These are phyloP conservation scores for Glebionis coronaria DNA, from an alignment of 129 eudicot genomes.

Conservation along the genomic window DNA sequence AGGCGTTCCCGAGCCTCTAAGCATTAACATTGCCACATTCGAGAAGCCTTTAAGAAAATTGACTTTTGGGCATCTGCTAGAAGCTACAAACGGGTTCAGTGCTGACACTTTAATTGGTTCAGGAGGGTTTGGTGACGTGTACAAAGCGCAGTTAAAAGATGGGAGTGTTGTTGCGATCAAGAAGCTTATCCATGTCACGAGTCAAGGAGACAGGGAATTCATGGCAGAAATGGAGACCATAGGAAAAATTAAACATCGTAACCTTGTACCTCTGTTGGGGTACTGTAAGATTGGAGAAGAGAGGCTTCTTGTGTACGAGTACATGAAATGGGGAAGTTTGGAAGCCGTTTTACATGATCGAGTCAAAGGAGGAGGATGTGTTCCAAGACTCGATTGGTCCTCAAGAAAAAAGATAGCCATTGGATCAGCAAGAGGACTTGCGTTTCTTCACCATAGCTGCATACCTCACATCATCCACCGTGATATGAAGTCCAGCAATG, in stretches of 20 bases:
- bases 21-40: slow-evolving; percentile 81
- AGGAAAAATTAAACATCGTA: slow-evolving; percentile 77
- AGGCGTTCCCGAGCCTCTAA: slow-evolving; percentile 80
- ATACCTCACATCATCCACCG: slow-evolving; percentile 89
- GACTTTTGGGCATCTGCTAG: slow-evolving; percentile 77
- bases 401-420: slow-evolving; percentile 70
- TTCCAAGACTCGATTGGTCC: slow-evolving; percentile 58
- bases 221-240: slow-evolving; percentile 97
- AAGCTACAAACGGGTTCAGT: slow-evolving; percentile 86
- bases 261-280: slow-evolving; percentile 72
- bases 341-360: slow-evolving; percentile 79
- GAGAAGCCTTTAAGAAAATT: slow-evolving; percentile 77
- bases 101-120: slow-evolving; percentile 73
- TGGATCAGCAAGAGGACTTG: slow-evolving; percentile 84
- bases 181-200: slow-evolving; percentile 76
- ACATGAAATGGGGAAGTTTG: slow-evolving; percentile 93
- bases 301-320: slow-evolving; percentile 77
- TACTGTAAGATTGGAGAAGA: slow-evolving; percentile 87
- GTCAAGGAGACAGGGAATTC: slow-evolving; percentile 86
- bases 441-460: slow-evolving; percentile 91
- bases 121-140: slow-evolving; percentile 87
- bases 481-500: slow-evolving; percentile 87
- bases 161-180: slow-evolving; percentile 76
- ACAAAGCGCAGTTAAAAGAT: slow-evolving; percentile 71
- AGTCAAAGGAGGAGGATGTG: slow-evolving; percentile 38